phyloP scores from a whole-genome alignment of 1,139 yeast genomes.

The Sugiyamaella pinicola region DNA sequence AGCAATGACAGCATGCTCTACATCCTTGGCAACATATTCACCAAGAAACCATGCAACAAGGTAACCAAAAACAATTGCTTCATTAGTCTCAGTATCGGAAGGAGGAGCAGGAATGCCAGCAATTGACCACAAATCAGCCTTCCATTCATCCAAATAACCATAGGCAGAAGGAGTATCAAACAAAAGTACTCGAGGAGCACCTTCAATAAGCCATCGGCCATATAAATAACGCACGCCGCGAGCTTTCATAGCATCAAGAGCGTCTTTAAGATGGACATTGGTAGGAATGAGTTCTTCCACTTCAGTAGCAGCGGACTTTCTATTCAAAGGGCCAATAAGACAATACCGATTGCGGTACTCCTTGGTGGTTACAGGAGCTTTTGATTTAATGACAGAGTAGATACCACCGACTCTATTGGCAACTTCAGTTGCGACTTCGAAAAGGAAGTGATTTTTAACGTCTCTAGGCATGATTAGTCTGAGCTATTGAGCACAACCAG shows the following conservation, averaged over 20 bases:
- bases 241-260: slow-evolving; percentile 61
- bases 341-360: slow-evolving; percentile 90
- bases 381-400: slow-evolving; percentile 92
- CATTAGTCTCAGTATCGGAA: slow-evolving; percentile 84
- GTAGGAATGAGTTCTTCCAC: slow-evolving; percentile 80
- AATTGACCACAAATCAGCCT: slow-evolving; percentile 84
- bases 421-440: slow-evolving; percentile 96
- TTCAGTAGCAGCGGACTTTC: slow-evolving; percentile 82
- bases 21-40: slow-evolving; percentile 80
- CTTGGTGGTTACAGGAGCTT: slow-evolving; percentile 94
- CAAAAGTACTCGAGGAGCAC: slow-evolving; percentile 89
- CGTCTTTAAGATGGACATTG: slow-evolving; percentile 55
- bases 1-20: slow-evolving; percentile 83
- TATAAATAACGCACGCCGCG: slow-evolving; percentile 84
- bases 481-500: too few species aligned
- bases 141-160: slow-evolving; percentile 83
- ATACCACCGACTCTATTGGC: slow-evolving; percentile 98
- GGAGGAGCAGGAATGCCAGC: slow-evolving; percentile 95
- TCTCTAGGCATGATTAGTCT: slow-evolving; percentile 42
- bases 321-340: slow-evolving; percentile 82
- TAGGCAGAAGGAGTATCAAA: slow-evolving; percentile 83
- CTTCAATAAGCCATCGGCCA: slow-evolving; percentile 97
- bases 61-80: slow-evolving; percentile 90
- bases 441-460: slow-evolving; percentile 74
- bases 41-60: slow-evolving; percentile 97